Percentiles rank a stretch among this genome's conserved stretches.
Conservation (phyloP, 1,139 yeast genomes). For the Blastobotrys persicus region DNA sequence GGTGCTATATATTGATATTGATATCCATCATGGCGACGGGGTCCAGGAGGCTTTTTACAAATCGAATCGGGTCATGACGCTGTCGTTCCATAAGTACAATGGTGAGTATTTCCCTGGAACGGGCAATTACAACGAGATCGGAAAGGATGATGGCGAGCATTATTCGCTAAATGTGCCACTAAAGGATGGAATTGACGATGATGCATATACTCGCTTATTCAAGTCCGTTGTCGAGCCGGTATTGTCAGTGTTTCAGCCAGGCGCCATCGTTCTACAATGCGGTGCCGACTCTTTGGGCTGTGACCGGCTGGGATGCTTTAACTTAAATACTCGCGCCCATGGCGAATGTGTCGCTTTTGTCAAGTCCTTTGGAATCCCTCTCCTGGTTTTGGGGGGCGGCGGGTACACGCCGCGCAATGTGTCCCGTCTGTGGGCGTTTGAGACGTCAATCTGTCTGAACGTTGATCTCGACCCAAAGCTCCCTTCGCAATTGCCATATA, state of each 20-base stretch:
- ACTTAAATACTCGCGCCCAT: conserved; percentile 85
- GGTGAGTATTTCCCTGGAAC: conserved; percentile 98
- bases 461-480: conserved; percentile 70
- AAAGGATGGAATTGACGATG: conserved; percentile 94
- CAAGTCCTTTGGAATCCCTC: conserved; percentile 80
- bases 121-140: conserved; percentile 74
- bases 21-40: conserved; percentile 97
- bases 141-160: conserved; percentile 83
- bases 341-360: conserved; percentile 92
- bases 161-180: conserved; percentile 91
- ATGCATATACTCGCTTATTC: conserved; percentile 71
- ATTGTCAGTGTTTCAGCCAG: conserved; percentile 78
- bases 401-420: conserved; percentile 97
- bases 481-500: conserved; percentile 78
- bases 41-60: conserved; percentile 97
- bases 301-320: conserved; percentile 91
- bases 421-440: conserved; percentile 91
- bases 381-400: conserved; percentile 94
- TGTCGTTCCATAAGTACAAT: conserved; percentile 89
- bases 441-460: conserved; percentile 82
- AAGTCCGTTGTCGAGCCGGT: conserved; percentile 86
- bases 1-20: conserved; percentile 90
- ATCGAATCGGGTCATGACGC: conserved; percentile 93
- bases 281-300: conserved; percentile 96
- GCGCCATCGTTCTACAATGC: conserved; percentile 92